Percentiles rank a stretch among this genome's conserved stretches.
These are phyloP conservation scores for Rhododendron ovatum DNA, from an alignment of 148 eudicot species.

Conservation along the genomic window DNA sequence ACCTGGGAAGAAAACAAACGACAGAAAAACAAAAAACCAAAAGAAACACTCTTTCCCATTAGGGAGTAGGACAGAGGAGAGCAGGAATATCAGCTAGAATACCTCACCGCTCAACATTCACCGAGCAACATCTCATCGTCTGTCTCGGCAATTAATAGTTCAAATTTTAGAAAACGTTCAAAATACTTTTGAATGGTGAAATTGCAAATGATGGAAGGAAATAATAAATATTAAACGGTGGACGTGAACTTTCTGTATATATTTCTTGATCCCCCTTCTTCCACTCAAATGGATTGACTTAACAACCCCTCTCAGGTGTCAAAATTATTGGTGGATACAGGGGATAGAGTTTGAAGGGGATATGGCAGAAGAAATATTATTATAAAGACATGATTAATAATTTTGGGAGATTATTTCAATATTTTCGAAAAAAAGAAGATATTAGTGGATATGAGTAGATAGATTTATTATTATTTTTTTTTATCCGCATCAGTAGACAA, in stretches of 20 bases:
- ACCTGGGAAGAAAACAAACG: background rate
- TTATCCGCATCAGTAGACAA: too few species aligned
- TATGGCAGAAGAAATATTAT: background rate
- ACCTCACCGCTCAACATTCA: too few species aligned
- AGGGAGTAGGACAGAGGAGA: background rate
- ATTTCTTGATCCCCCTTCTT: background rate
- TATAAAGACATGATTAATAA: background rate
- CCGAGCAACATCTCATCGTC: too few species aligned
- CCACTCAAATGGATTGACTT: background rate
- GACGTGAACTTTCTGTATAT: too few species aligned
- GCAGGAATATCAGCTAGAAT: too few species aligned
- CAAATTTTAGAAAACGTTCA: too few species aligned
- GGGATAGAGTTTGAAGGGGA: background rate
- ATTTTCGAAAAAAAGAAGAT: background rate
- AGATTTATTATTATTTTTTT: too few species aligned
- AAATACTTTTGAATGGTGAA: too few species aligned
- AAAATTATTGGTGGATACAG: background rate
- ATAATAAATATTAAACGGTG: too few species aligned
- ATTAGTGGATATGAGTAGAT: background rate
- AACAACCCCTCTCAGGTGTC: background rate
- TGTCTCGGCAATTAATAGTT: too few species aligned
- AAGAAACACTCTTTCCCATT: background rate
- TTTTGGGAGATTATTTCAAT: background rate
- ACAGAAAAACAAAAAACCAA: too few species aligned
- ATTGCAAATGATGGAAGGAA: too few species aligned